Evolutionary conservation across 768 basidiomycete species (phyloP), one percentile per base, ranked within the genome.

Genomic region (Gelatoporia subvermispora): DNA sequence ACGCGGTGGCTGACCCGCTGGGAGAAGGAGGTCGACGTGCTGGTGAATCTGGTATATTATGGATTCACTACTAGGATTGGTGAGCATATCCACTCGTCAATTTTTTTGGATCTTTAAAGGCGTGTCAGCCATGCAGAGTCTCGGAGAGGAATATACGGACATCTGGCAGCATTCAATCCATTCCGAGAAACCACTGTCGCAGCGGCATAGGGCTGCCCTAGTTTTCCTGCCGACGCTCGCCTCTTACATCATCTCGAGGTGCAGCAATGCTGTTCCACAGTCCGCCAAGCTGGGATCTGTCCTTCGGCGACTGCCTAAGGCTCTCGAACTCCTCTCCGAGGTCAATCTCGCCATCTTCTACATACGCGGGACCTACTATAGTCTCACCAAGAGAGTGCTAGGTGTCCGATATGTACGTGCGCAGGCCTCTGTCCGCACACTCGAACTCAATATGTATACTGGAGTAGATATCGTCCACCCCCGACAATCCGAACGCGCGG

Each of bases 141-240:
- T 93, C 1, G 91, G 91, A n/a, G 91, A 93, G 64, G 91, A 93
- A 61, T 93, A 93, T 58, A 91, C 88, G 1, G 85, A 86, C 58
- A 82, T 87, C 28, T 88, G 89, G 86, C 80, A 83, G 54, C 78
- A 82, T 48, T 79, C 83, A 10, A 60, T 70, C 2, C 66, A 63
- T 23, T 68, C 65, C 1, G 55, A 63, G 25, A 56, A 65, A 3
- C 74, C 73, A 18, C 84, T 81, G 2, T 70, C 81, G 13, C 64
- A 55, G 18, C 60, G 60, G 43, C 60, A 70, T 8, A 77, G 85
- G 18, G 62, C 72, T 15, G 72, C 74, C 2, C 71, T 89, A 10
- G 72, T 90, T 49, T 66, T 89, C n/a, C 68, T 87, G 20, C 80
- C 83, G 5, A 74, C 81, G 1, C 54, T 90, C 9, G 86, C 85